A percentile compares a stretch with the other conserved stretches of the same genome.
Evolutionary conservation across 768 basidiomycete species (phyloP).

Genomic region (Lentinula aciculospora): DNA sequence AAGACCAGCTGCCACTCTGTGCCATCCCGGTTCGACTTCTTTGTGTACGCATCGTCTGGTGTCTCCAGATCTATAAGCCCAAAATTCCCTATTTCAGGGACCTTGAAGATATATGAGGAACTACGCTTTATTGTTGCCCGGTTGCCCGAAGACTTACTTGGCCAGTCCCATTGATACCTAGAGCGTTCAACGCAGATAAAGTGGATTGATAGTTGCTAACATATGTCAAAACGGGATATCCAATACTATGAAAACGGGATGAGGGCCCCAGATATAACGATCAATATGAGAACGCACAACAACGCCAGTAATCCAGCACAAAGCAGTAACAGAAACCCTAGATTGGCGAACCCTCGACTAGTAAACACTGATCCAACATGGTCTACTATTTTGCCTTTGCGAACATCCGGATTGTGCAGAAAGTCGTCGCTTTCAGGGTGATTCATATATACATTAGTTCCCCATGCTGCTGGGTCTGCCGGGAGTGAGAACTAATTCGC

Average conservation of each 20-base stretch:
- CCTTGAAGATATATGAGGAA: slow-evolving; percentile 26
- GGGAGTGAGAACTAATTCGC: slow-evolving; percentile 51
- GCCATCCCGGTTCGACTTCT: slow-evolving; percentile 55
- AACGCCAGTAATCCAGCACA: slow-evolving; percentile 41
- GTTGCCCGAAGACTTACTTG: slow-evolving; percentile 32
- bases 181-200: slow-evolving; percentile 31
- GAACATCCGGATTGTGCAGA: slow-evolving; percentile 57
- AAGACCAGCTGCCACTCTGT: slow-evolving; percentile 55
- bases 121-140: slow-evolving; percentile 17
- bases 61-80: slow-evolving; percentile 57
- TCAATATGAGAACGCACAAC: slow-evolving; percentile 43
- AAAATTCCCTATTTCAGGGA: slow-evolving; percentile 59
- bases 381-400: slow-evolving; percentile 27
- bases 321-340: slow-evolving; percentile 63
- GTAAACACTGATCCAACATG: slow-evolving; percentile 43
- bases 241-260: slow-evolving; percentile 27
- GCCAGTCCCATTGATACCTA: slow-evolving; percentile 63
- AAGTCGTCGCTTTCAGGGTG: slow-evolving; percentile 64
- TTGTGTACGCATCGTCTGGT: slow-evolving; percentile 48
- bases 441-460: slow-evolving; percentile 49
- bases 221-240: slow-evolving; percentile 39
- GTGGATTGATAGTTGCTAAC: slow-evolving; percentile 18
- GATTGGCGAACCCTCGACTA: slow-evolving; percentile 60
- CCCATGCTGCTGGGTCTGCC: slow-evolving; percentile 65
- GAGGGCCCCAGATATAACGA: not conserved